Evolutionary conservation across 2,329 filamentous ascomycete species (phyloP), one percentile per base, ranked within the genome.

Genomic region (Hypoxylon sp.): DNA sequence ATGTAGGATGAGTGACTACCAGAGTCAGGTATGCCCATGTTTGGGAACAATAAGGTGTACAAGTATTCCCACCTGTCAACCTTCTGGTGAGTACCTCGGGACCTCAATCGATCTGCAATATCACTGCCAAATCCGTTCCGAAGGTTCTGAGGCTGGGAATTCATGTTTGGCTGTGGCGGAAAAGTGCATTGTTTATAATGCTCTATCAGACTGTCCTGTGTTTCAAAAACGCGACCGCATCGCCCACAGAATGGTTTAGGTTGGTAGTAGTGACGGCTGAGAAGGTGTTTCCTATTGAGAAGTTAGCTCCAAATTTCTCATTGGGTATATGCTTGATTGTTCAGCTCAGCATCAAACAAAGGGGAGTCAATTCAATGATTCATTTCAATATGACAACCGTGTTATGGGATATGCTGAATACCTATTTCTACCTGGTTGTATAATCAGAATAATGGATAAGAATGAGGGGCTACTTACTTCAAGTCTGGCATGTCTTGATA

Each of bases 381-480:
- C n/a, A n/a, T n/a, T n/a, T n/a, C n/a, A n/a, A n/a, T n/a, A n/a
- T n/a, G n/a, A n/a, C n/a, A n/a, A n/a, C n/a, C n/a, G n/a, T n/a
- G n/a, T n/a, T n/a, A n/a, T n/a, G n/a, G n/a, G n/a, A n/a, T n/a
- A n/a, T n/a, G n/a, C n/a, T n/a, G n/a, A n/a, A n/a, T n/a, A n/a
- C n/a, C n/a, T n/a, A n/a, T n/a, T n/a, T n/a, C n/a, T n/a, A n/a
- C n/a, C n/a, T n/a, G n/a, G n/a, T n/a, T n/a, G n/a, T 17, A n/a
- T 39, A n/a, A 17, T 17, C 6, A n/a, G 15, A 26, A 28, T n/a
- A 37, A 17, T 52, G 34, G 7, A 19, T 41, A 30, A 13, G 30
- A 13, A 15, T 47, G 46, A 49, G 19, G n/a, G n/a, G 32, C 19
- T 15, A 11, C 55, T 59, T 59, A 67, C 64, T 62, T 67, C 34